Percentiles rank a stretch among this genome's conserved stretches.
phyloP scores from a whole-genome alignment of 2,329 filamentous ascomycete genomes.

The Clonostachys solani region DNA sequence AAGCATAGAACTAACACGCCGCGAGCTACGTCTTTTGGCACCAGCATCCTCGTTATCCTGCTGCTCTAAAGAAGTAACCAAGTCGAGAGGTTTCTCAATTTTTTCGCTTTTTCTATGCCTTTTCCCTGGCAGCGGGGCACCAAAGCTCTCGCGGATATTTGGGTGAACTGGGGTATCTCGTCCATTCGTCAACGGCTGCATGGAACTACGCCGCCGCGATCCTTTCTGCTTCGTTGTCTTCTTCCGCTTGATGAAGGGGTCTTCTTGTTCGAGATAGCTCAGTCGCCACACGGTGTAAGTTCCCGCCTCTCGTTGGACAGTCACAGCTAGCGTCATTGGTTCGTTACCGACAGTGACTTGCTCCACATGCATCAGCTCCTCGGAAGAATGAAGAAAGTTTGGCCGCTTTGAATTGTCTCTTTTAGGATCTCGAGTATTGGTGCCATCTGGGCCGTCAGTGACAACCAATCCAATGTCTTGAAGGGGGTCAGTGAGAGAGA shows the following conservation, averaged over 20 bases:
- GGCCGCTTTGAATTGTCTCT: constrained; percentile 34
- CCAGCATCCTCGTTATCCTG: constrained; percentile 52
- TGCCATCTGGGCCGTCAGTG: constrained; percentile 40
- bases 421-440: constrained; percentile 13
- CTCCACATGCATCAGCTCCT: constrained; percentile 83
- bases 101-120: constrained; percentile 47
- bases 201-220: constrained; percentile 54
- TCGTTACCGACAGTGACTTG: constrained; percentile 50
- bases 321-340: constrained; percentile 71
- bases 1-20: constrained; percentile 86
- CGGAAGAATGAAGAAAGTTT: constrained; percentile 64
- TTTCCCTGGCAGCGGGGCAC: constrained; percentile 50
- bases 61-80: constrained; percentile 68
- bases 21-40: constrained; percentile 54
- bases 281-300: constrained; percentile 84
- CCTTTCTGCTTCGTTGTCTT: constrained; percentile 40
- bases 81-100: constrained; percentile 49
- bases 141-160: constrained; percentile 74
- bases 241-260: constrained; percentile 41
- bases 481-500: constrained; percentile 81
- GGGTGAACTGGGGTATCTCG: constrained; percentile 72
- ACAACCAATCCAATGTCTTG: constrained; percentile 83
- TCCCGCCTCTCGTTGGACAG: constrained; percentile 71
- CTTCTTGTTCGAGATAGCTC: constrained; percentile 68
- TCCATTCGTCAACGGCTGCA: constrained; percentile 66